A percentile compares a stretch with the other conserved stretches of the same genome.
Conservation (phyloP, 1,139 yeast species). For the Candida pseudoviswanathii region DNA sequence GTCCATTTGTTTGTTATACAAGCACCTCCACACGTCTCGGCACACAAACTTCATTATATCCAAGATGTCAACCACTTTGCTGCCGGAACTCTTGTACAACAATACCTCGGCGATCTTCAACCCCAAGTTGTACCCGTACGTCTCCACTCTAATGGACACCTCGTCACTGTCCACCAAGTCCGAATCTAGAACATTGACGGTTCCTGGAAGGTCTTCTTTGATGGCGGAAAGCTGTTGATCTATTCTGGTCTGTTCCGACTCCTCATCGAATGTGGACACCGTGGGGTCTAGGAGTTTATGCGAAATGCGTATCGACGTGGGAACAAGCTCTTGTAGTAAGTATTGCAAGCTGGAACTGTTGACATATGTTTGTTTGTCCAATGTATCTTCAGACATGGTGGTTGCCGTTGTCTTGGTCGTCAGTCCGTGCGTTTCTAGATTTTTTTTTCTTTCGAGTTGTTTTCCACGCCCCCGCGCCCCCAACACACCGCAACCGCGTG, state of each 20-base stretch:
- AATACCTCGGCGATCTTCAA: constrained; percentile 70
- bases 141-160: constrained; percentile 61
- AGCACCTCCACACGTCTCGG: constrained; percentile 82
- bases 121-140: constrained; percentile 76
- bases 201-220: constrained; percentile 42
- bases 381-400: constrained; percentile 19
- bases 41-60: constrained; percentile 91
- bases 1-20: constrained; percentile 87
- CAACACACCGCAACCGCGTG: no score
- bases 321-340: constrained; percentile 74
- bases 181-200: constrained; percentile 40
- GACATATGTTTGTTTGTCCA: constrained; percentile 35
- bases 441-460: no score
- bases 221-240: constrained; percentile 27
- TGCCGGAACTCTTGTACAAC: constrained; percentile 53
- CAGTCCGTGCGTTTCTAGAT: no score
- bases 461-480: no score
- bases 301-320: constrained; percentile 64
- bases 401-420: no score
- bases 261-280: constrained; percentile 10
- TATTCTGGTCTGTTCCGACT: constrained; percentile 19
- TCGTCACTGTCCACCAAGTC: constrained; percentile 48
- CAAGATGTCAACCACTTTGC: constrained; percentile 59
- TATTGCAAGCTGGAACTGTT: constrained; percentile 56
- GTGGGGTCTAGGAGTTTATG: constrained; percentile 17